A percentile compares a stretch with the other conserved stretches of the same genome.
Conservation (phyloP, 192 early-diverging fungal species). For the Coemansia aciculifera region DNA sequence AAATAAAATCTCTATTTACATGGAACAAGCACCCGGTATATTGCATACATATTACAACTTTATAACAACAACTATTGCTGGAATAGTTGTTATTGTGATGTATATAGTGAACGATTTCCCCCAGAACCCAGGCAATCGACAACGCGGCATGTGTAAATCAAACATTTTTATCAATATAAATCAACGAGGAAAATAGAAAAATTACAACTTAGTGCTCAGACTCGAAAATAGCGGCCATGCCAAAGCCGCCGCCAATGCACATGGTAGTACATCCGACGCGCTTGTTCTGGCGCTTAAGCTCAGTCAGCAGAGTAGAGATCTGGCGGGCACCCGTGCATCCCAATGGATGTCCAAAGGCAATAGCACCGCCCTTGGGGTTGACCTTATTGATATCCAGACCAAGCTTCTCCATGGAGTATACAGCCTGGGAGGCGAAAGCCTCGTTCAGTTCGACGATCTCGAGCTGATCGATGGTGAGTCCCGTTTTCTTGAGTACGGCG, state of each 20-base stretch:
- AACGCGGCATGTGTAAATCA: too few relatives aligned
- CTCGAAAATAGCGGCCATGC: slow-evolving; percentile 86
- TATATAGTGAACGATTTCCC: too few relatives aligned
- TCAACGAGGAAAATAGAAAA: background rate
- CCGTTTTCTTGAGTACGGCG: slow-evolving; percentile 75
- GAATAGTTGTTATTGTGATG: too few relatives aligned
- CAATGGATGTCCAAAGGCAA: slow-evolving; percentile 95
- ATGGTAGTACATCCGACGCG: slow-evolving; percentile 85
- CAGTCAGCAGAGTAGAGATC: slow-evolving; percentile 90
- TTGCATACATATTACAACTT: too few relatives aligned
- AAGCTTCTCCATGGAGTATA: slow-evolving; percentile 88
- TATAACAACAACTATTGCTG: too few relatives aligned
- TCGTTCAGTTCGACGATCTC: slow-evolving; percentile 95
- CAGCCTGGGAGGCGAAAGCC: slow-evolving; percentile 96
- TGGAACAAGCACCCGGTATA: too few relatives aligned
- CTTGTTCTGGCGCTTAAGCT: slow-evolving; percentile 85
- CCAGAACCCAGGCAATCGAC: too few relatives aligned
- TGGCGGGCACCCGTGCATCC: slow-evolving; percentile 95
- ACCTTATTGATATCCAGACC: slow-evolving; percentile 87
- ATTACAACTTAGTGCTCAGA: slow-evolving; percentile 57
- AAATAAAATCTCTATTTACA: too few relatives aligned
- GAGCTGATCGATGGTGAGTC: slow-evolving; percentile 73
- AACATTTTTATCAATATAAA: too few relatives aligned
- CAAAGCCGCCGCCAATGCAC: slow-evolving; percentile 92
- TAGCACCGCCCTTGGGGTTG: slow-evolving; percentile 98